Percentiles rank a stretch among this genome's conserved stretches.
phyloP scores from a whole-genome alignment of 352 stramenopile species.

The Phytopythium litorale region DNA sequence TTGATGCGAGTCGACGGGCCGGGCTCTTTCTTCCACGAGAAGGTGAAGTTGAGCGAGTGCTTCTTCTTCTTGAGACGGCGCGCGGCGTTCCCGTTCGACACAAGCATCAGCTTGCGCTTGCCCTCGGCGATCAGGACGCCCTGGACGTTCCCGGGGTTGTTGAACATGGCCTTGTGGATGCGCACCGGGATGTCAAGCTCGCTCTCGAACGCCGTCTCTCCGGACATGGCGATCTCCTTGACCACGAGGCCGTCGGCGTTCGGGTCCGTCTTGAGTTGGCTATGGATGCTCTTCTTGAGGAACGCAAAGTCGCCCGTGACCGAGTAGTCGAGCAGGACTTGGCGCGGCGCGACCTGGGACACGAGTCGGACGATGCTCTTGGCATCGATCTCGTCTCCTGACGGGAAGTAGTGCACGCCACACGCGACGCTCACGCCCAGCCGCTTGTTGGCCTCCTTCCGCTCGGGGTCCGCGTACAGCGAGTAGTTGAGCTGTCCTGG shows the following conservation, averaged over 20 bases:
- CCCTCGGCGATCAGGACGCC: constrained; percentile 73
- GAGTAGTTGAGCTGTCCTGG: constrained; percentile 79
- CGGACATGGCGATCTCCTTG: constrained; percentile 26
- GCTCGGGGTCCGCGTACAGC: constrained; percentile 72
- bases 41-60: constrained; percentile 73
- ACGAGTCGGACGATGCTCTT: constrained; percentile 82
- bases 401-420: constrained; percentile 83
- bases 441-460: constrained; percentile 63
- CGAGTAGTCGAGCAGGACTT: constrained; percentile 66
- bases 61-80: constrained; percentile 85
- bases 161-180: constrained; percentile 86
- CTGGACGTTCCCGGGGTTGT: constrained; percentile 68
- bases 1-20: constrained; percentile 59
- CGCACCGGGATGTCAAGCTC: constrained; percentile 58
- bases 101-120: constrained; percentile 79
- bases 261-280: constrained; percentile 43
- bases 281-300: constrained; percentile 56
- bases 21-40: constrained; percentile 78
- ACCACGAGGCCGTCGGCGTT: constrained; percentile 17
- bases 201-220: constrained; percentile 34
- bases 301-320: constrained; percentile 59
- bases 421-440: constrained; percentile 67
- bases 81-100: constrained; percentile 58
- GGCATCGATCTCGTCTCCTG: constrained; percentile 77
- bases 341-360: constrained; percentile 43